Percentiles rank a stretch among this genome's conserved stretches.
Conservation (phyloP, 2,329 filamentous ascomycete species). For the Colletotrichum sansevieriae region DNA sequence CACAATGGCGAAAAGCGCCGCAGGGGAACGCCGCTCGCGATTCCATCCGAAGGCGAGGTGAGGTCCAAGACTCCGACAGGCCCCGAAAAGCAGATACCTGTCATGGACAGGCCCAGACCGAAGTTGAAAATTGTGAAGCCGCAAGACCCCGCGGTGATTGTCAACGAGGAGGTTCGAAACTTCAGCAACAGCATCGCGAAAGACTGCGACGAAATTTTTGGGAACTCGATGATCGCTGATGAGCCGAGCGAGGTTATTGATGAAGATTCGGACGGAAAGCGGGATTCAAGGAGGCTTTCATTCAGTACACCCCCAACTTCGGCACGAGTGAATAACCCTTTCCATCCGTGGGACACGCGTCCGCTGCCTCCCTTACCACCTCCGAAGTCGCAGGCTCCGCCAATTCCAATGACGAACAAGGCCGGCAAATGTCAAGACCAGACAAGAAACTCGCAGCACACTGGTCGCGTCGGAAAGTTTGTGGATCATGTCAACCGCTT, state of each 20-base stretch:
- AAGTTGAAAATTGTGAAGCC: constrained; percentile 45
- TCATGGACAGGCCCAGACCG: constrained; percentile 42
- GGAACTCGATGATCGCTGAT: constrained; percentile 67
- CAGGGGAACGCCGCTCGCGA: not conserved
- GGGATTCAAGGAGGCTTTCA: constrained; percentile 58
- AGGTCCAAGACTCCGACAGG: constrained; percentile 22
- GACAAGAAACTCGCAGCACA: constrained; percentile 21
- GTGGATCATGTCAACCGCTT: constrained; percentile 43
- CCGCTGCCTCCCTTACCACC: constrained; percentile 65
- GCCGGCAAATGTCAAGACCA: not conserved
- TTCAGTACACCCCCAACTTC: constrained; percentile 54
- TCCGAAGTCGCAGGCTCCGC: constrained; percentile 19
- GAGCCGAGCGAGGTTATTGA: constrained; percentile 48
- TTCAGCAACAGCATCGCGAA: constrained; percentile 88
- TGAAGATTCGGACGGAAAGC: constrained; percentile 49
- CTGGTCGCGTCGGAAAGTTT: constrained; percentile 39
- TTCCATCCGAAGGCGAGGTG: not conserved
- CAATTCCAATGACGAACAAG: not conserved
- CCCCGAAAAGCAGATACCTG: constrained; percentile 28
- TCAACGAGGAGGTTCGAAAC: constrained; percentile 83
- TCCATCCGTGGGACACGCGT: constrained; percentile 58
- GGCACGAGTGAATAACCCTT: constrained; percentile 48
- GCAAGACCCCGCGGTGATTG: constrained; percentile 46
- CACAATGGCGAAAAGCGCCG: constrained; percentile 38
- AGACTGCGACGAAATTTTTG: constrained; percentile 90